phyloP scores from a whole-genome alignment of 345 rosid genomes.

The Capsella bursapastoris region DNA sequence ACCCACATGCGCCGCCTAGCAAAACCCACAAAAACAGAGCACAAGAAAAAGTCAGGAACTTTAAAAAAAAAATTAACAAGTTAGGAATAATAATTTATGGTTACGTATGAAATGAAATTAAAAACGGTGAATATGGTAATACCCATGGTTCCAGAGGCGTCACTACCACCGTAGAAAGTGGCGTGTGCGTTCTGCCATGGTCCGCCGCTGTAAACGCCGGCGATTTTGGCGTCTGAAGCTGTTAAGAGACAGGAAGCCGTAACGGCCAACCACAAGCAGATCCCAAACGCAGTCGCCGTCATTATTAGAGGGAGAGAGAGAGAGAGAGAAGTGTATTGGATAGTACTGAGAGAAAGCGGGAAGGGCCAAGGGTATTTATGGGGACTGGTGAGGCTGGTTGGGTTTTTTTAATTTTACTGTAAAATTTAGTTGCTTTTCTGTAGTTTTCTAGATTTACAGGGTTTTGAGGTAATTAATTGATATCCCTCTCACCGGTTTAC shows the following conservation, averaged over 20 bases:
- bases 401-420: background rate
- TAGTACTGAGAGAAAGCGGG: slow-evolving; percentile 30
- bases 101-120: slow-evolving; percentile 8
- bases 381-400: slow-evolving; percentile 5
- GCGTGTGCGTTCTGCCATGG: slow-evolving; percentile 83
- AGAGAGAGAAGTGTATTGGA: slow-evolving; percentile 33
- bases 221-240: slow-evolving; percentile 63
- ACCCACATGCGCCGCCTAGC: slow-evolving; percentile 96
- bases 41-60: background rate
- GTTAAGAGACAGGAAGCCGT: slow-evolving; percentile 35
- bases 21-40: background rate
- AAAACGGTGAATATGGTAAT: slow-evolving; percentile 8
- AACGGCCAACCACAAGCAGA: slow-evolving; percentile 39
- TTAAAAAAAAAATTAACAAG: background rate
- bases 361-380: slow-evolving; percentile 38
- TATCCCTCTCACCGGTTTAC: background rate
- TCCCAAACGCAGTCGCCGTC: slow-evolving; percentile 36
- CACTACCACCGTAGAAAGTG: slow-evolving; percentile 85
- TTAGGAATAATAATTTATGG: background rate
- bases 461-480: background rate
- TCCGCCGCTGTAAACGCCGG: slow-evolving; percentile 73
- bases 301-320: slow-evolving; percentile 21
- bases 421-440: background rate
- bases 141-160: slow-evolving; percentile 97
- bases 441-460: background rate